phyloP scores from a whole-genome alignment of 2,329 filamentous ascomycete species.

The Macroventuria anomochaeta region DNA sequence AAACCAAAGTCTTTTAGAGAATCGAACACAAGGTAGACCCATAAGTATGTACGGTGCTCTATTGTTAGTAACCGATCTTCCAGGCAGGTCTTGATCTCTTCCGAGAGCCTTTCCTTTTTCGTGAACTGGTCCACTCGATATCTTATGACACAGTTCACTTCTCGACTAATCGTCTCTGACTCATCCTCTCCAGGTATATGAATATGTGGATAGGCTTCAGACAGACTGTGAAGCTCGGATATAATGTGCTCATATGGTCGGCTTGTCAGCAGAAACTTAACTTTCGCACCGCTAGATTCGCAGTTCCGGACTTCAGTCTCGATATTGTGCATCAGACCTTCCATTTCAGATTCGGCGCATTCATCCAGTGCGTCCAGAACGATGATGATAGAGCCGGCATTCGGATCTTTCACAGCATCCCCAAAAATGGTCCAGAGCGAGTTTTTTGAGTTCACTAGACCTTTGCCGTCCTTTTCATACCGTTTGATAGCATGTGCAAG shows the following conservation, averaged over 20 bases:
- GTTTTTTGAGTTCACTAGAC: neutral
- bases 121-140: neutral
- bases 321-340: neutral
- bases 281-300: neutral
- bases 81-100: neutral
- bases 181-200: neutral
- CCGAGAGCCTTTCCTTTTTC: neutral
- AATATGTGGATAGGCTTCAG: neutral
- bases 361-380: neutral
- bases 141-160: neutral
- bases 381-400: neutral
- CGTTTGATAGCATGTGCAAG: slow-evolving; percentile 23
- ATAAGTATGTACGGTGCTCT: neutral
- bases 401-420: neutral
- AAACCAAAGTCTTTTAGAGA: neutral
- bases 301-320: neutral
- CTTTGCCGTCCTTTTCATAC: neutral
- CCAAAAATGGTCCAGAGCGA: neutral
- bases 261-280: neutral
- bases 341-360: neutral
- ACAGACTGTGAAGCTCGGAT: neutral
- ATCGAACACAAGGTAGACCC: neutral
- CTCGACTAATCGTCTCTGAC: neutral
- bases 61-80: neutral
- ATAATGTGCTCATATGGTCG: neutral